Evolutionary conservation across 2,329 filamentous ascomycete species (phyloP), one percentile per base, ranked within the genome.

Genomic region (Aspergillus novofumigatus): DNA sequence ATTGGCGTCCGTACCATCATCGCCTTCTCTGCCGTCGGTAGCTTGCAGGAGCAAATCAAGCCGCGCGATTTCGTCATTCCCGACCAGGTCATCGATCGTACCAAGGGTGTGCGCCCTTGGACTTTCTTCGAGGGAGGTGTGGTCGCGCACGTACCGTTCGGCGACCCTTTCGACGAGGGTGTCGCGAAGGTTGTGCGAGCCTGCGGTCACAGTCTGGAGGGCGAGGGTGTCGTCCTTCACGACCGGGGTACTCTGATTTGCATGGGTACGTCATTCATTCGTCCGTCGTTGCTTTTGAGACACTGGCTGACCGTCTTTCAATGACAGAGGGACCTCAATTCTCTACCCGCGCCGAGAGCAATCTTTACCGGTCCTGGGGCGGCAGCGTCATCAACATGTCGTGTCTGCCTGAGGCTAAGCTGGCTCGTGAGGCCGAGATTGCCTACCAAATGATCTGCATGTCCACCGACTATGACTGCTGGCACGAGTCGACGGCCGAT

Each of bases 381-480:
- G 93, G 92, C 65, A 89, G 85, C 63, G 90, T 97, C 53, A 97
- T 99, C 82, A 97, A 97, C 84, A 99, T 99, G 94, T 96, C 91
- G 48, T 89, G 88, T 14, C 83, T 99, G 17, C 94, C 94, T 21
- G 94, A 99, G 79, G 90, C 93, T 51, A 99, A 99, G 82, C 86
- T 99, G 21, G 94, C 94, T 9, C 87, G 91, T 54, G 94, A 99
- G 80, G 94, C 94, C 25, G 94, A 99, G 80, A 89, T 99, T 67
- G 89, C 89, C 38, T 97, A 97, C 77, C 92, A 96, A 80, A 95
- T 97, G 85, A 96, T 99, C 70, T 96, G 93, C 82, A 99, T 99
- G 94, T 91, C 91, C 35, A 99, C 94, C 28, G 94, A 99, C 80
- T 99, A 99, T 75, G 94, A 99, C 80, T 97, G 93, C 85, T 99